Evolutionary conservation across 805 yeast species (phyloP).

Genomic region (Starmera quercuum): DNA sequence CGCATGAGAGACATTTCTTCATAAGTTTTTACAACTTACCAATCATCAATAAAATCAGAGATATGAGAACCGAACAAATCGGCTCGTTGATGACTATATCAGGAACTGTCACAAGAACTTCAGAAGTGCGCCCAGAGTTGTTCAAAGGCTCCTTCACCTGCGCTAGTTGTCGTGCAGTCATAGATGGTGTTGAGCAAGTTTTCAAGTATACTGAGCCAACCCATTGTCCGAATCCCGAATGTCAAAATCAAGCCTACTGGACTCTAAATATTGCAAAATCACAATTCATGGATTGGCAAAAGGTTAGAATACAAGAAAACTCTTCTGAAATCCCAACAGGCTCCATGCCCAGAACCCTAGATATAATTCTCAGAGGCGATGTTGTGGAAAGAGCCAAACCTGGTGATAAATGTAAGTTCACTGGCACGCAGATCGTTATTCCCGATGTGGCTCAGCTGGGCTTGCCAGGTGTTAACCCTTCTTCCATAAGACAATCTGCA

Average conservation of each 20-base stretch:
- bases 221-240: constrained; percentile 78
- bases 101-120: constrained; percentile 94
- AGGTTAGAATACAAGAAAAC: constrained; percentile 90
- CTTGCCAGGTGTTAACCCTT: constrained; percentile 89
- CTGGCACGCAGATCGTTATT: constrained; percentile 90
- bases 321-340: constrained; percentile 97
- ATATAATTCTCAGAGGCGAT: constrained; percentile 88
- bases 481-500: constrained; percentile 62
- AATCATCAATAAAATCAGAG: constrained; percentile 75
- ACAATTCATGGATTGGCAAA: constrained; percentile 93
- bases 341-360: constrained; percentile 96
- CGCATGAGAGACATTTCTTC: constrained; percentile 73
- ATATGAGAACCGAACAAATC: constrained; percentile 79
- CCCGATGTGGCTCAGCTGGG: constrained; percentile 95
- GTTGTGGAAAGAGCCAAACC: constrained; percentile 95
- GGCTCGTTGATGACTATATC: constrained; percentile 79
- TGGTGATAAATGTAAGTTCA: constrained; percentile 89
- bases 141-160: constrained; percentile 83
- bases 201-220: constrained; percentile 94
- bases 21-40: constrained; percentile 87
- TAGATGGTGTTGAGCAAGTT: constrained; percentile 86
- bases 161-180: constrained; percentile 76
- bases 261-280: constrained; percentile 77
- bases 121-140: constrained; percentile 94
- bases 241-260: constrained; percentile 85